Evolutionary conservation across 495 filamentous ascomycete genomes (phyloP).

Genomic region (Clohesyomyces aquaticus): DNA sequence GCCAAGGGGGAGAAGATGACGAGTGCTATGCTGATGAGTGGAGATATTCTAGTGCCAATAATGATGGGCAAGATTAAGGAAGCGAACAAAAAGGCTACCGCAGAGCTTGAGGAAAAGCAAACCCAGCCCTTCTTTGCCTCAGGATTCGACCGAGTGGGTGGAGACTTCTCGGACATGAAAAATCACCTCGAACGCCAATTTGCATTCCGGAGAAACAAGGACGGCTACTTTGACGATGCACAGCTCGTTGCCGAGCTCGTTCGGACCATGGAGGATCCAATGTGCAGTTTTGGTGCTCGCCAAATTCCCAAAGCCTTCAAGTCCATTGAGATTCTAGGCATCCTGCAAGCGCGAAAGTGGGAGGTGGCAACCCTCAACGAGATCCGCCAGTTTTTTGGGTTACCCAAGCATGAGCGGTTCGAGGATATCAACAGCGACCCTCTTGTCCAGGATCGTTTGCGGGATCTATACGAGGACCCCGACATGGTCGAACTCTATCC

Average conservation of each 20-base stretch:
- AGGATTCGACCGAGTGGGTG: too few relatives aligned
- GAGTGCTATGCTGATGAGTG: too few relatives aligned
- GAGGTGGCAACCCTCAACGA: background rate
- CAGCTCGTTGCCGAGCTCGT: conserved; percentile 37
- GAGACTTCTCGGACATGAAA: background rate
- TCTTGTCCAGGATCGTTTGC: conserved; percentile 55
- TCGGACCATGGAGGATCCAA: background rate
- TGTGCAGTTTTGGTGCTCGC: conserved; percentile 40
- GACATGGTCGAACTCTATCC: conserved; percentile 69
- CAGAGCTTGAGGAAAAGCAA: too few relatives aligned
- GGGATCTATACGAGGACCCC: conserved; percentile 61
- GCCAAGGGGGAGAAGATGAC: too few relatives aligned
- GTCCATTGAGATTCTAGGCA: conserved; percentile 63
- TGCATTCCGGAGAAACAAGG: conserved; percentile 8
- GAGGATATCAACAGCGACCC: background rate
- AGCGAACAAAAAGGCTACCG: too few relatives aligned
- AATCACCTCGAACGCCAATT: background rate
- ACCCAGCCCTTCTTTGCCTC: too few relatives aligned
- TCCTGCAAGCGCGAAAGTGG: conserved; percentile 64
- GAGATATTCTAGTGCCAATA: too few relatives aligned
- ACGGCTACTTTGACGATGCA: conserved; percentile 15
- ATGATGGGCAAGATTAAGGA: too few relatives aligned
- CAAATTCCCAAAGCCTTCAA: conserved; percentile 63
- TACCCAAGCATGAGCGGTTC: background rate
- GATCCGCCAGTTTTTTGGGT: background rate